Evolutionary conservation across 1,284 basidiomycete species (phyloP), one percentile per base, ranked within the genome.

Genomic region (Apiotrichum sp.): DNA sequence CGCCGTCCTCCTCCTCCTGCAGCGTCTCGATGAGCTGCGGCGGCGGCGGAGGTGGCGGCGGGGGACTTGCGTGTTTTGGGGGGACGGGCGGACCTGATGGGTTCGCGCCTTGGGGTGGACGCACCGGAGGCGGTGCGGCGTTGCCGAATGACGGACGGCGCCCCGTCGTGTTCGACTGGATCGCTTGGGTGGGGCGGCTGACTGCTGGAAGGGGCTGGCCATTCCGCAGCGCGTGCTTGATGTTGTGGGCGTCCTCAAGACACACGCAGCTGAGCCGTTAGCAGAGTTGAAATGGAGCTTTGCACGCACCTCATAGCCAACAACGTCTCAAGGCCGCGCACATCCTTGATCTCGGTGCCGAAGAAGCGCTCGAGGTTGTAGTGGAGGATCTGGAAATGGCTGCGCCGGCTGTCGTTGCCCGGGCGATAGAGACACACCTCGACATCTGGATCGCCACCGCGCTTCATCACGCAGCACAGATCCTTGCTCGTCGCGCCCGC

Each of bases 291-390:
- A 29, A 29, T n/a, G 2, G 34, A 22, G n/a, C 6, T 38, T 7
- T 11, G 31, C 29, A 13, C 66, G 43, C 43, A 73, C 71, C 62
- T 69, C 9, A 67, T 59, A 5, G 66, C 62, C 3, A 74, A 59
- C 11, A 74, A 43, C 16, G 70, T 70, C 59, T 74, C 72, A 22
- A 74, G 59, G 33, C 75, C 75, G 29, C 73, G 64, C 34, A 69
- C 33, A 58, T 77, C 75, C 47, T 66, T 64, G 55, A 75, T 74
- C 44, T 75, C 74, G 36, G 57, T 34, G 1, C 65, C 61, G 9
- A 50, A 32, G 56, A 77, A 77, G 31, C 75, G 62, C n/a, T 75
- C 71, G 34, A 77, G 63, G 55, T 75, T 75, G 60, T 75, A 75
- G 51, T 75, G 71, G 51, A 75, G 49, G 2, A 75, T 67, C 60